Evolutionary conservation across 768 basidiomycete genomes (phyloP), one percentile per base, ranked within the genome.

Genomic region (Lactarius tabidus): DNA sequence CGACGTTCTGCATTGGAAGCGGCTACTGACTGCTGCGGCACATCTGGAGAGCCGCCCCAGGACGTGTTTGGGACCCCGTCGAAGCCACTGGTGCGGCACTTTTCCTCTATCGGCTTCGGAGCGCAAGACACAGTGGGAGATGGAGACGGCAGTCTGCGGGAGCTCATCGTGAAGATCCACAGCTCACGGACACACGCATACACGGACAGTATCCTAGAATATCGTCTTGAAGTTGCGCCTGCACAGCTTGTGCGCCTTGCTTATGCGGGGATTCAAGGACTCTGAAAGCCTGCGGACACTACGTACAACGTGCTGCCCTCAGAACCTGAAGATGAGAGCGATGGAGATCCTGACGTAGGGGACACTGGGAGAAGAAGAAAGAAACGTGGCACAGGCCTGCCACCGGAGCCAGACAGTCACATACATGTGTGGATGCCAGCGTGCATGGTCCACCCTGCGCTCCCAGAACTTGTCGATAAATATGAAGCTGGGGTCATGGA

Each of bases 171-270:
- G 26, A 85, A 85, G 71, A 87, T 95, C 23, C 84, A 88, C 67
- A 83, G 84, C 1, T 74, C 80, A 5, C 82, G 93, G 10, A 78
- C 75, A 5, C 93, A 94, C 69, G 79, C 81, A 0, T 90, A 83
- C 14, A 91, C 91, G 0, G 91, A 92, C 69, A 75, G 79, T 8
- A 77, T 86, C 1, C 78, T 86, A 45, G 93, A 96, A 74, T 94
- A 93, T n/a, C n/a, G n/a, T n/a, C n/a, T n/a, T n/a, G n/a, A n/a
- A n/a, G n/a, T n/a, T n/a, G n/a, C n/a, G n/a, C n/a, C n/a, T n/a
- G n/a, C n/a, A n/a, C n/a, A n/a, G n/a, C n/a, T n/a, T n/a, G n/a
- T n/a, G n/a, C n/a, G n/a, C n/a, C n/a, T n/a, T n/a, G n/a, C n/a
- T n/a, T n/a, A n/a, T n/a, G n/a, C n/a, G n/a, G n/a, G n/a, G n/a